Evolutionary conservation across 2,329 filamentous ascomycete genomes (phyloP), one percentile per base, ranked within the genome.

Genomic region (Penicillium sp.): DNA sequence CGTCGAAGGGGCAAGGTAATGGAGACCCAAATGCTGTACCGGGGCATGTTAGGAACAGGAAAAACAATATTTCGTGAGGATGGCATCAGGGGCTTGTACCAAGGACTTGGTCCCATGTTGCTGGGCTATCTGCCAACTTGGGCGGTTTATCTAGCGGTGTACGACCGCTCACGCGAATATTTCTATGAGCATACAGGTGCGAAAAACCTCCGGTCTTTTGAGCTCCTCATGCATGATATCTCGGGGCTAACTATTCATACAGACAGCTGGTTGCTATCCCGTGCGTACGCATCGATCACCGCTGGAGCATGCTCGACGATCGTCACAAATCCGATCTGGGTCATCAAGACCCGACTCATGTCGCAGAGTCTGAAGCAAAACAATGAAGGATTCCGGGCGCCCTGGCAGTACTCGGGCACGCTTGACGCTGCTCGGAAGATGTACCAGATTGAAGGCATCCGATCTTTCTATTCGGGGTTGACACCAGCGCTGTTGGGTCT

Each of bases 291-390:
- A 24, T 95, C 93, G 8, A 82, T 98, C 51, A 80, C 90, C 48
- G 93, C 91, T 25, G 93, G 93, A 45, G 90, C 84, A 52, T 95
- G 87, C 73, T 96, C 90, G 57, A 98, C 93, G 4, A 79, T 97
- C 54, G 86, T 85, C 53, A 98, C 93, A 25, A 98, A 97, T 68
- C 93, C 93, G 1, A 98, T 98, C 52, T 98, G 93, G 93, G 93
- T 98, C 34, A 95, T 98, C 74, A 98, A 98, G 73, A 98, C 93
- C 42, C 81, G 93, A 57, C 80, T 98, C 59, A 97, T 97, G 93
- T 95, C 93, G 34, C 93, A 97, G 73, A 83, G 80, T 56, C 68
- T 75, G 34, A 76, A 73, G 52, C 74, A 79, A 55, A 76, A 71
- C 29, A 75, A 72, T 62, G 65, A 78, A 67, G 64, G 74, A 68